Evolutionary conservation across 2,329 filamentous ascomycete species (phyloP).

Genomic region (Septoria linicola): DNA sequence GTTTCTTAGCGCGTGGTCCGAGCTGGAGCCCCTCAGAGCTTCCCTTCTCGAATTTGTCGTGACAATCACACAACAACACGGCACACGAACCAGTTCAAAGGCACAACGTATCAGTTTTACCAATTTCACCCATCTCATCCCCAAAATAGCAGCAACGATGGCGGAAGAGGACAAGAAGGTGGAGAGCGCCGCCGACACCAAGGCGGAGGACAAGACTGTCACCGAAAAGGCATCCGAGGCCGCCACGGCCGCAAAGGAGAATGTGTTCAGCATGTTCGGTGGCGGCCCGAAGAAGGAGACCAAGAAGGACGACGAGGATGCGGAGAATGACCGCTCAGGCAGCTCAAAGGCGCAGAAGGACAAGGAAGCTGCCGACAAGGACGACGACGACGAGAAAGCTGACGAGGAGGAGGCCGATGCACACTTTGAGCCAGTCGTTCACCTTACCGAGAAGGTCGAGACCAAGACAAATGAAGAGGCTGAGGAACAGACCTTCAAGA

Average conservation of each 20-base stretch:
- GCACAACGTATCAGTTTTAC: conserved; percentile 3
- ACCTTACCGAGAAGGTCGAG: conserved; percentile 94
- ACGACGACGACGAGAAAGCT: conserved; percentile 39
- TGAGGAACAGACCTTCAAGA: conserved; percentile 98
- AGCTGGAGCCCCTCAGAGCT: conserved; percentile 1
- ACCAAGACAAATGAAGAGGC: conserved; percentile 97
- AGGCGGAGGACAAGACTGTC: conserved; percentile 39
- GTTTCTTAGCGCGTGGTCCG: no score
- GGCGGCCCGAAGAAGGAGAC: conserved; percentile 96
- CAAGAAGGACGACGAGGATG: conserved; percentile 73
- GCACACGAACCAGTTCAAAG: background rate
- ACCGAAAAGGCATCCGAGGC: conserved; percentile 40
- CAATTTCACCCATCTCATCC: background rate
- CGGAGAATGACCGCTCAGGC: conserved; percentile 78
- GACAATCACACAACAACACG: background rate
- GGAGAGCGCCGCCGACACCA: conserved; percentile 29
- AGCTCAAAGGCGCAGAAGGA: conserved; percentile 70
- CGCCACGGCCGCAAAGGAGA: conserved; percentile 49
- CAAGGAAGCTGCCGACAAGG: conserved; percentile 51
- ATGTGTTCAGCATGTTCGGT: conserved; percentile 97
- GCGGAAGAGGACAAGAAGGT: conserved; percentile 35
- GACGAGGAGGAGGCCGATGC: conserved; percentile 73
- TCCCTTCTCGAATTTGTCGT: conserved; percentile 7
- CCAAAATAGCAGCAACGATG: conserved; percentile 25
- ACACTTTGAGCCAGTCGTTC: conserved; percentile 95